Evolutionary conservation across 495 filamentous ascomycete genomes (phyloP).

Genomic region (Daldinia childiae): DNA sequence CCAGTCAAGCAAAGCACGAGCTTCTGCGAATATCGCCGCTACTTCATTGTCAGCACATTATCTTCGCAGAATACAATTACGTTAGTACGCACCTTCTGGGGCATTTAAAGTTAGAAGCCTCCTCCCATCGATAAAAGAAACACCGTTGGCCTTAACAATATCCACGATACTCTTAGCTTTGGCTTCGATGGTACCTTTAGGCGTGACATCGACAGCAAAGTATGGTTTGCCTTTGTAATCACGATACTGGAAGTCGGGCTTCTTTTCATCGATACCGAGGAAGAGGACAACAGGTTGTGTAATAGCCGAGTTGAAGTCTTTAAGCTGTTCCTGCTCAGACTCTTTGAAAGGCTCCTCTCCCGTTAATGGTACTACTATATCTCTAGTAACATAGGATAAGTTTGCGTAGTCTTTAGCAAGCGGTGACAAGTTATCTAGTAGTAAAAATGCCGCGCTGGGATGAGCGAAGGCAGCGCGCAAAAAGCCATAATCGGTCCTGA

Average conservation of each 20-base stretch:
- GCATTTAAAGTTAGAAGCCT: constrained; percentile 54
- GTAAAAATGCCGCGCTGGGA: constrained; percentile 73
- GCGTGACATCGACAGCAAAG: constrained; percentile 91
- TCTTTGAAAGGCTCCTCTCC: constrained; percentile 74
- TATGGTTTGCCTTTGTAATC: constrained; percentile 79
- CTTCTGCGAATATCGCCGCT: constrained; percentile 93
- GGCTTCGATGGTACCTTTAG: constrained; percentile 67
- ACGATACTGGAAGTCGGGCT: constrained; percentile 57
- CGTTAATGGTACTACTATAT: constrained; percentile 73
- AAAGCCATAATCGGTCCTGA: constrained; percentile 82
- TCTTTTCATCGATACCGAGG: constrained; percentile 81
- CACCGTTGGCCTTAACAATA: constrained; percentile 43
- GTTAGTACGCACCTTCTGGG: constrained; percentile 51
- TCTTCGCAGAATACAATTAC: not conserved
- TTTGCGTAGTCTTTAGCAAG: constrained; percentile 65
- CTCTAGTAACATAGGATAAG: constrained; percentile 69
- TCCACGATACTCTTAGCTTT: constrained; percentile 61
- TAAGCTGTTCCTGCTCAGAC: constrained; percentile 76
- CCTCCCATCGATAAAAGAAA: constrained; percentile 44
- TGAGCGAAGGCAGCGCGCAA: constrained; percentile 79
- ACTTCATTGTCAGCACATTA: constrained; percentile 16
- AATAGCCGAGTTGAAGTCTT: constrained; percentile 73
- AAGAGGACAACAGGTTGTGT: constrained; percentile 80
- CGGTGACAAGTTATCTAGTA: constrained; percentile 82
- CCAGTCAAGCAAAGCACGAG: constrained; percentile 91